phyloP scores from a whole-genome alignment of 371 early-diverging fungal species.

The Thermomucor indicae-seudaticae region DNA sequence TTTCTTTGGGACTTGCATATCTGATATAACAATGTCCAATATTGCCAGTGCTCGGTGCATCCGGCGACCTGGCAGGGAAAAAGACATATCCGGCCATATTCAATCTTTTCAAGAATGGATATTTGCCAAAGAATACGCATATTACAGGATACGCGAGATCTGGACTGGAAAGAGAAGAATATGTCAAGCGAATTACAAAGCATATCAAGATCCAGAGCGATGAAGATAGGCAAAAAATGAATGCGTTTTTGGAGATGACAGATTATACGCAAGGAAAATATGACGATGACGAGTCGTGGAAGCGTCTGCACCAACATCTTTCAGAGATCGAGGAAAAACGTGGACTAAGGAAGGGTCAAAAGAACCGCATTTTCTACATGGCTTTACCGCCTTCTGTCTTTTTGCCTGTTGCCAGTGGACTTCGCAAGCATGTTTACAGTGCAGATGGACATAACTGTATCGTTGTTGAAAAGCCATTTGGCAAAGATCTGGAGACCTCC shows the following conservation, averaged over 20 bases:
- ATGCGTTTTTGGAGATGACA: conserved; percentile 72
- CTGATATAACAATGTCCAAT: conserved; percentile 2
- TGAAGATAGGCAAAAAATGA: conserved; percentile 49
- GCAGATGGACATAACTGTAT: conserved; percentile 61
- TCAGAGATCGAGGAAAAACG: conserved; percentile 49
- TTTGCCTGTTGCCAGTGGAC: conserved; percentile 70
- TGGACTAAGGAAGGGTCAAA: conserved; percentile 22
- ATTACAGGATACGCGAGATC: conserved; percentile 98
- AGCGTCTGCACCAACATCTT: conserved; percentile 58
- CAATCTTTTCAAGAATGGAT: conserved; percentile 71
- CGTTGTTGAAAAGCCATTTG: conserved; percentile 99
- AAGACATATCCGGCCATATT: conserved; percentile 98
- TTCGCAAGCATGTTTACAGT: conserved; percentile 65
- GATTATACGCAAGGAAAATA: conserved; percentile 71
- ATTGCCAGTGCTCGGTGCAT: conserved; percentile 81
- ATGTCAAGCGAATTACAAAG: conserved; percentile 68
- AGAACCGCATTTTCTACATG: conserved; percentile 91
- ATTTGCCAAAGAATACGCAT: conserved; percentile 69
- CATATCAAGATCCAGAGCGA: conserved; percentile 55
- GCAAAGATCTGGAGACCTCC: conserved; percentile 85
- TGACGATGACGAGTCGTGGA: conserved; percentile 74
- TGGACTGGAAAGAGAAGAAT: conserved; percentile 70
- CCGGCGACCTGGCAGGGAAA: conserved; percentile 95
- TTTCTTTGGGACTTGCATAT: not conserved
- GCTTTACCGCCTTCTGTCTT: conserved; percentile 98